These are phyloP conservation scores for Melampsora occidentalis DNA, from an alignment of 1,284 basidiomycete species.

Conservation along the genomic window DNA sequence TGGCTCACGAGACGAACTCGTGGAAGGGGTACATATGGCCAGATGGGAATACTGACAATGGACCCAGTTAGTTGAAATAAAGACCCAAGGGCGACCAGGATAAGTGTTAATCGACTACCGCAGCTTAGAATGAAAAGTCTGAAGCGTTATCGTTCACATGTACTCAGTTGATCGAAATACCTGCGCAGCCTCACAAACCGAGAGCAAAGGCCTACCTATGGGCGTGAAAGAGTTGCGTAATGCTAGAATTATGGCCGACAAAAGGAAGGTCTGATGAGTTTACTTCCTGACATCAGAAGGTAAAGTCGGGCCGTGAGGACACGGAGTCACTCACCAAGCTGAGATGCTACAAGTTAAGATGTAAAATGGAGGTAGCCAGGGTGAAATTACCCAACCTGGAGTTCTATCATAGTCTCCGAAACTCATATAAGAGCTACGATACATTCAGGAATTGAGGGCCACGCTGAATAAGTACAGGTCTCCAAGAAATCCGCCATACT, in stretches of 20 bases:
- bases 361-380: background rate
- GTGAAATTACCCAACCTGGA: background rate
- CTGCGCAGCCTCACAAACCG: background rate
- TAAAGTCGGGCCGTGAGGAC: background rate
- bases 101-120: background rate
- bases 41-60: slow-evolving; percentile 1
- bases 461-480: background rate
- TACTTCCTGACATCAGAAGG: background rate
- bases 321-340: background rate
- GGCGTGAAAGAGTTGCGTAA: slow-evolving; percentile 37
- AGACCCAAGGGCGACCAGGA: slow-evolving; percentile 23
- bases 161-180: background rate
- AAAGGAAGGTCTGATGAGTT: background rate
- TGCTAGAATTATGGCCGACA: background rate
- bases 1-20: slow-evolving; percentile 21
- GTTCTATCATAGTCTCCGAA: background rate
- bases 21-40: background rate
- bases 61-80: slow-evolving; percentile 34
- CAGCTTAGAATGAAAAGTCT: slow-evolving; percentile 31
- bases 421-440: background rate
- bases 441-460: background rate
- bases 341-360: background rate
- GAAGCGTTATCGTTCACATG: background rate
- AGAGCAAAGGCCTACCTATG: slow-evolving; percentile 7
- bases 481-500: background rate